Percentiles rank a stretch among this genome's conserved stretches.
Conservation (phyloP, 2,329 filamentous ascomycete species). For the Trichoderma harzianum region DNA sequence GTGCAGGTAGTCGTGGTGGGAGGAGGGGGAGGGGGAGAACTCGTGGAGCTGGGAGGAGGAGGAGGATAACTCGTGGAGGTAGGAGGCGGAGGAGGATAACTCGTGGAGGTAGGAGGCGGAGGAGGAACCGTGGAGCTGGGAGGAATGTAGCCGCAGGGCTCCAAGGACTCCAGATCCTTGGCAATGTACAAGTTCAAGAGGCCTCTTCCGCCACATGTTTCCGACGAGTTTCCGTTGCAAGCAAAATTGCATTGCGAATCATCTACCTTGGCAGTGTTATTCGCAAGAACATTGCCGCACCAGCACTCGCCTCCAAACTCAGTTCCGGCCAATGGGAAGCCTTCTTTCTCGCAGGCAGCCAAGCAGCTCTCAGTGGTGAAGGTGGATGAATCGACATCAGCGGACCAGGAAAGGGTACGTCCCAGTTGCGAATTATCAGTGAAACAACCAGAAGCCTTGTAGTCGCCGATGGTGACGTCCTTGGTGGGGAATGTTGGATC, state of each 20-base stretch:
- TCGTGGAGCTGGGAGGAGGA: not conserved
- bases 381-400: conserved; percentile 33
- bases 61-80: not conserved
- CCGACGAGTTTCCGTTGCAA: conserved; percentile 46
- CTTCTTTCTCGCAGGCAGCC: conserved; percentile 39
- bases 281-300: conserved; percentile 53
- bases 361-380: conserved; percentile 45
- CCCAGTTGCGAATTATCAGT: conserved; percentile 41
- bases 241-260: conserved; percentile 45
- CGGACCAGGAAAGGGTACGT: conserved; percentile 44
- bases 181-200: conserved; percentile 47
- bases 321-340: conserved; percentile 47
- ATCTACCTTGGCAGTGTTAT: conserved; percentile 38
- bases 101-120: conserved; percentile 21
- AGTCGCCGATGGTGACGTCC: conserved; percentile 49
- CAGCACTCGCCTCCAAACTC: conserved; percentile 46
- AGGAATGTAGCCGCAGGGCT: conserved; percentile 45
- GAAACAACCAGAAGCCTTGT: conserved; percentile 61
- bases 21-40: not conserved
- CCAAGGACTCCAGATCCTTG: conserved; percentile 45
- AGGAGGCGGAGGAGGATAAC: conserved; percentile 13
- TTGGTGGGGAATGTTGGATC: conserved; percentile 46
- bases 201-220: conserved; percentile 43
- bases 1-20: conserved; percentile 25
- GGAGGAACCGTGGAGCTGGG: conserved; percentile 21